Evolutionary conservation across 352 stramenopile genomes (phyloP).

Genomic region (Lagenidium giganteum): DNA sequence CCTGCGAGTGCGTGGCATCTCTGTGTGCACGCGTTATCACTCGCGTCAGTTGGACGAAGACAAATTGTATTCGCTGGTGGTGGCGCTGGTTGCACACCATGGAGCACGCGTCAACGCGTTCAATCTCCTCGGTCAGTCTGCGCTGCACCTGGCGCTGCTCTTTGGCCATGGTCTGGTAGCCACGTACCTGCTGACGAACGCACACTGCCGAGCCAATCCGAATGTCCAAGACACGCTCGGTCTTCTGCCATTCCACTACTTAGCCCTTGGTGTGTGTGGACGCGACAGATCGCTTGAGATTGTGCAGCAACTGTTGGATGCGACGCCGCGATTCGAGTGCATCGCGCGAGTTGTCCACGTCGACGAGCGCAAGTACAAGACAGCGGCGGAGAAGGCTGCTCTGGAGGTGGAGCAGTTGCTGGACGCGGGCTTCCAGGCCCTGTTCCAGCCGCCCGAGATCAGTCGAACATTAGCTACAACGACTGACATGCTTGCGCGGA

Average conservation of each 20-base stretch:
- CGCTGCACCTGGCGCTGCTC: constrained; percentile 60
- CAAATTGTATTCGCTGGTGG: constrained; percentile 18
- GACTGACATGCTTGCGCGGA: constrained; percentile 24
- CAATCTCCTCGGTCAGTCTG: constrained; percentile 58
- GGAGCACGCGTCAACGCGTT: constrained; percentile 42
- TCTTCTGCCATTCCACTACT: constrained; percentile 62
- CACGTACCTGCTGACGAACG: constrained; percentile 31
- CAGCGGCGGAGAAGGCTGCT: constrained; percentile 32
- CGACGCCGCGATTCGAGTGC: constrained; percentile 17
- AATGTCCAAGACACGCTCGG: constrained; percentile 52
- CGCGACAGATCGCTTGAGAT: constrained; percentile 22
- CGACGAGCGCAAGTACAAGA: constrained; percentile 61
- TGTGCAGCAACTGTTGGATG: constrained; percentile 24
- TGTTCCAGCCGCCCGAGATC: constrained; percentile 29
- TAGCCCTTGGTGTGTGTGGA: constrained; percentile 36
- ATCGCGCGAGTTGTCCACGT: constrained; percentile 24
- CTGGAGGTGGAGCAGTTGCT: constrained; percentile 58
- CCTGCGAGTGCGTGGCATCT: constrained; percentile 38
- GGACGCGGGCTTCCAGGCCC: constrained; percentile 27
- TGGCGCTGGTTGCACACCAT: constrained; percentile 26
- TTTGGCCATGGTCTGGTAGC: constrained; percentile 43
- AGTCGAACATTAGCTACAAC: constrained; percentile 23
- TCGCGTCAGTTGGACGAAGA: constrained; percentile 20
- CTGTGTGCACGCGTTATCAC: constrained; percentile 59
- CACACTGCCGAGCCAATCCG: constrained; percentile 55